Evolutionary conservation across 768 basidiomycete genomes (phyloP), one percentile per base, ranked within the genome.

Genomic region (Leccinum boreale): DNA sequence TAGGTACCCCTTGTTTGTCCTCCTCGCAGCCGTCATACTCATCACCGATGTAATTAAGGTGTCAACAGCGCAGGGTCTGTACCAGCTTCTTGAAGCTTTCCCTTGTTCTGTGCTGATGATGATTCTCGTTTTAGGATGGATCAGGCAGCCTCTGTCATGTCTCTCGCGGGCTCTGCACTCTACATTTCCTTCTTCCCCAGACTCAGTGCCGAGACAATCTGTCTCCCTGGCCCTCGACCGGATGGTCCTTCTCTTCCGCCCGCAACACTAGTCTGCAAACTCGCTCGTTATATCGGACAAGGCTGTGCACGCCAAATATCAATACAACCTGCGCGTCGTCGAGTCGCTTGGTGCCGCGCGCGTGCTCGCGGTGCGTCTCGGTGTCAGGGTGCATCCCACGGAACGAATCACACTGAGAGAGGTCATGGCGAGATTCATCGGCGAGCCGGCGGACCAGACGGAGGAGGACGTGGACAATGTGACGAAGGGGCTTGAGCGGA

Each of bases 321-420:
- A 85, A 47, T 95, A 95, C 77, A 96, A 97, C 67, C 78, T 95
- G 15, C 90, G 92, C 33, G 92, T 94, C 33, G 89, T 95, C 17
- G 94, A 97, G 72, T 90, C 87, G 0, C 85, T 93, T 19, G 86
- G 85, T 35, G 88, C 85, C 2, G 91, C 94, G 0, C 80, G 89
- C 24, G 76, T 93, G 5, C 79, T 97, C 12, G 85, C 85, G 0
- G 78, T 80, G 29, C 73, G 75, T 36, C 79, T 94, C 21, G 80
- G 78, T 2, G 59, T 90, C 15, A 14, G 60, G 1, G 68, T 77
- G 14, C 21, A 71, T 74, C 12, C 74, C 62, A 17, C 74, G 72
- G 58, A 72, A 70, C 83, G 79, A 59, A 75, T 89, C 36, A 88
- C 89, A 4, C 71, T 87, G 19, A 77, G 88, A 56, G 84, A 88